Evolutionary conservation across 2,329 filamentous ascomycete species (phyloP).

Genomic region (Myotisia sp.): DNA sequence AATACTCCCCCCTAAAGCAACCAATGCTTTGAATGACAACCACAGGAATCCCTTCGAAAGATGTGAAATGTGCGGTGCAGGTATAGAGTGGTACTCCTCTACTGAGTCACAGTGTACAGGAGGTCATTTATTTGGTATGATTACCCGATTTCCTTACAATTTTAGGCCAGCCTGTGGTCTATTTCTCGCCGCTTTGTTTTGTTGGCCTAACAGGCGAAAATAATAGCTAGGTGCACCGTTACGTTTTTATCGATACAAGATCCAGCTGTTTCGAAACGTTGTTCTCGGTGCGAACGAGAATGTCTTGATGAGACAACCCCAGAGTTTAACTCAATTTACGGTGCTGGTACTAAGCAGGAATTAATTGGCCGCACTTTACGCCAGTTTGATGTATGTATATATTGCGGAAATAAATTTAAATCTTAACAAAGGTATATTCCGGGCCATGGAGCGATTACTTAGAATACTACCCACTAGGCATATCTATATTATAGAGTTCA

Average conservation of each 20-base stretch:
- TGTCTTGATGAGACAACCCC: constrained; percentile 10
- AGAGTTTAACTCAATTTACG: neutral
- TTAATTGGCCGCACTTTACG: constrained; percentile 7
- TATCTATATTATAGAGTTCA: no score
- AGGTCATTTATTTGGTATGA: constrained; percentile 39
- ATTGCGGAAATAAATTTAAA: constrained; percentile 12
- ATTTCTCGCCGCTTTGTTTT: constrained; percentile 4
- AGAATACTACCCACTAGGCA: no score
- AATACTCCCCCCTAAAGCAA: constrained; percentile 15
- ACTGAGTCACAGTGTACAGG: constrained; percentile 34
- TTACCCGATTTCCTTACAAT: no score
- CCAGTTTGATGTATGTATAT: constrained; percentile 11
- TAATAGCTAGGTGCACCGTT: constrained; percentile 37
- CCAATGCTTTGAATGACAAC: constrained; percentile 13
- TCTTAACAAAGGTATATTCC: neutral
- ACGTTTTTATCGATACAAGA: constrained; percentile 43
- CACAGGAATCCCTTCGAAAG: constrained; percentile 27
- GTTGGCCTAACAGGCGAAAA: constrained; percentile 8
- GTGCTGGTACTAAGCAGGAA: no score
- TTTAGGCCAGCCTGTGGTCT: no score
- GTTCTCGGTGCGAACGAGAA: constrained; percentile 39
- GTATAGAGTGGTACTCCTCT: constrained; percentile 36
- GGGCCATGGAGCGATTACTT: no score
- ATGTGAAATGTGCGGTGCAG: constrained; percentile 39
- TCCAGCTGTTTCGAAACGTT: constrained; percentile 40